Conservation (phyloP, 306 rosid species). For the Prunus campanulata region DNA sequence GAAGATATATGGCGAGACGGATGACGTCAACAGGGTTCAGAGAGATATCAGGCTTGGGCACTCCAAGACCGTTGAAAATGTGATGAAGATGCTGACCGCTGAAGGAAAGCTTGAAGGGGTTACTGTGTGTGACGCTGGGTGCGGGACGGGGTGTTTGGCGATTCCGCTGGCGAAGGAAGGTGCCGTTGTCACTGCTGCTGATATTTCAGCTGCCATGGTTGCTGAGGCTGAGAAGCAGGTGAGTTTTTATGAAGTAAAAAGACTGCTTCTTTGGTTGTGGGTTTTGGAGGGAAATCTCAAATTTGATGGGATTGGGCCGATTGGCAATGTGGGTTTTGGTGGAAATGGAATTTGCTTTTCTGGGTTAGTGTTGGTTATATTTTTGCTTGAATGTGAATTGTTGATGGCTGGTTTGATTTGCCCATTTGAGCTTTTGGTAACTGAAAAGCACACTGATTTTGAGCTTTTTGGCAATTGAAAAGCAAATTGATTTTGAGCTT, state of each 20-base stretch:
- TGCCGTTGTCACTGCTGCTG: conserved; percentile 63
- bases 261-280: background rate
- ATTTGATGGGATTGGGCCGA: background rate
- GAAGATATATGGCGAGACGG: conserved; percentile 90
- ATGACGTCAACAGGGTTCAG: conserved; percentile 86
- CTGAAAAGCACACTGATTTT: background rate
- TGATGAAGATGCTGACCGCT: conserved; percentile 61
- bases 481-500: background rate
- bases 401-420: background rate
- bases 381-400: background rate
- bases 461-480: background rate
- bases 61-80: conserved; percentile 80
- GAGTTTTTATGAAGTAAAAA: background rate
- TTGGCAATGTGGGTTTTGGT: conserved; percentile 1
- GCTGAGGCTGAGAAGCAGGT: conserved; percentile 85
- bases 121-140: conserved; percentile 83
- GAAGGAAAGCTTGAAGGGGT: conserved; percentile 62
- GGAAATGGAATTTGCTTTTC: background rate
- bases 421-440: background rate
- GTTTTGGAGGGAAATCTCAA: background rate
- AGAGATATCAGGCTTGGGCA: conserved; percentile 79
- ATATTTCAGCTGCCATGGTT: conserved; percentile 91
- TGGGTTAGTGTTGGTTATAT: background rate
- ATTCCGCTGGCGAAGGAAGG: conserved; percentile 89
- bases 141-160: conserved; percentile 91